These are phyloP conservation scores for Bremia lactucae DNA, from an alignment of 352 stramenopile genomes.

Conservation along the genomic window DNA sequence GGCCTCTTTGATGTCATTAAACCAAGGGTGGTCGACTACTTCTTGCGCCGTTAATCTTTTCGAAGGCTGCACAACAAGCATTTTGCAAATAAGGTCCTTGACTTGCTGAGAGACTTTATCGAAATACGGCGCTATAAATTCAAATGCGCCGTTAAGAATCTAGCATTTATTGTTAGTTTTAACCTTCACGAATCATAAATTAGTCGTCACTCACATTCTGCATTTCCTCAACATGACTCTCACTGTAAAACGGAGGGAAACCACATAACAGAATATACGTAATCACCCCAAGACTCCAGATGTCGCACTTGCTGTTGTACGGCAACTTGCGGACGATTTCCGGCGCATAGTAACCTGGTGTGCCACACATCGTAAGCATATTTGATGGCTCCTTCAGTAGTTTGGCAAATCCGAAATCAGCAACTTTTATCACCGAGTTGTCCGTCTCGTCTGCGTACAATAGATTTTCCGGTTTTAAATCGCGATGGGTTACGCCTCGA, in stretches of 20 bases:
- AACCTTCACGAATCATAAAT: not conserved
- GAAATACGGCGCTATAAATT: slow-evolving; percentile 91
- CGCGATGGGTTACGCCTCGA: slow-evolving; percentile 87
- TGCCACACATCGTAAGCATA: slow-evolving; percentile 86
- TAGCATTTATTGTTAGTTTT: not conserved
- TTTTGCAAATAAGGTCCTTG: slow-evolving; percentile 89
- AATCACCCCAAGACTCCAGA: slow-evolving; percentile 90
- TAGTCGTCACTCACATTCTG: slow-evolving; percentile 31
- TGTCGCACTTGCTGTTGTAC: slow-evolving; percentile 94
- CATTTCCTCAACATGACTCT: slow-evolving; percentile 82
- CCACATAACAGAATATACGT: slow-evolving; percentile 92
- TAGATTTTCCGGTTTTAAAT: slow-evolving; percentile 96
- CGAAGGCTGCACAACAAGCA: slow-evolving; percentile 86
- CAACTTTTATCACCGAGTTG: slow-evolving; percentile 89
- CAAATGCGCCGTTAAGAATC: slow-evolving; percentile 76
- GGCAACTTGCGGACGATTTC: slow-evolving; percentile 91
- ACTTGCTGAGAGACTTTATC: slow-evolving; percentile 80
- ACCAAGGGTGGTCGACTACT: slow-evolving; percentile 63
- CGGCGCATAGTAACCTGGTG: slow-evolving; percentile 93
- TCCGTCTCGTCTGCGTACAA: slow-evolving; percentile 80
- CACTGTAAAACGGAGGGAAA: slow-evolving; percentile 95
- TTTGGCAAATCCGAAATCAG: slow-evolving; percentile 86
- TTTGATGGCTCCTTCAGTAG: slow-evolving; percentile 66
- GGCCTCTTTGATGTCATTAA: slow-evolving; percentile 55
- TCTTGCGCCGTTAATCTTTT: slow-evolving; percentile 65